A percentile compares a stretch with the other conserved stretches of the same genome.
phyloP scores from a whole-genome alignment of 2,329 filamentous ascomycete species.

The Scopulariopsis brevicaulis region DNA sequence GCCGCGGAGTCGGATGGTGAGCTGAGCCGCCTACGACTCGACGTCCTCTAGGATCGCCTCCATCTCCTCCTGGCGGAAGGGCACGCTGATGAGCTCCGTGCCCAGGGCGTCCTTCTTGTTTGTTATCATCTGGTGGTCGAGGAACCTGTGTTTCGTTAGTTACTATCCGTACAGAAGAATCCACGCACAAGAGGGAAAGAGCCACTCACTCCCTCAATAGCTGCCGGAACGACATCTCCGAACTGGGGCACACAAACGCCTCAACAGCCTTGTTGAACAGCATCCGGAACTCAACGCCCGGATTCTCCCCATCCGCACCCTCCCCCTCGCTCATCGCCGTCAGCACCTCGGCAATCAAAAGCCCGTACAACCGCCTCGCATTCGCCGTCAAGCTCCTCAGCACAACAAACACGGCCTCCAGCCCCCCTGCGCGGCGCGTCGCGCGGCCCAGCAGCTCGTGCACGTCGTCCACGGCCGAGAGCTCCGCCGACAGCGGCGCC shows the following conservation, averaged over 20 bases:
- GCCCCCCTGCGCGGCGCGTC: constrained; percentile 69
- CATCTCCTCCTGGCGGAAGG: constrained; percentile 78
- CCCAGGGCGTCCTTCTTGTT: constrained; percentile 77
- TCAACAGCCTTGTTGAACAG: constrained; percentile 93
- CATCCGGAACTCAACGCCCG: constrained; percentile 79
- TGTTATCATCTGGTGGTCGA: constrained; percentile 95
- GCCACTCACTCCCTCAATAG: constrained; percentile 72
- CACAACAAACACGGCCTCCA: constrained; percentile 86
- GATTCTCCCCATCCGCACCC: constrained; percentile 33
- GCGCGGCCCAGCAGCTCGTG: constrained; percentile 77
- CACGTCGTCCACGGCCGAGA: constrained; percentile 82
- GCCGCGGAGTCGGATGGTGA: background rate
- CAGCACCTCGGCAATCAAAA: constrained; percentile 78
- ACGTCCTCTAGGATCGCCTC: constrained; percentile 76
- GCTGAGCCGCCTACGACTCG: constrained; percentile 1
- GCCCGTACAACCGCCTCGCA: constrained; percentile 72
- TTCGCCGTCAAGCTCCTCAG: constrained; percentile 86
- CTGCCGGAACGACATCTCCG: constrained; percentile 90
- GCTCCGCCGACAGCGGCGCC: constrained; percentile 54
- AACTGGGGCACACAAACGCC: constrained; percentile 84
- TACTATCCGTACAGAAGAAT: background rate
- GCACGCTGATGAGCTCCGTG: constrained; percentile 74
- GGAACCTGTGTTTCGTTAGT: constrained; percentile 49
- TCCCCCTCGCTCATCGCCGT: constrained; percentile 36
- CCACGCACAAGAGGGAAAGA: too few species aligned